Evolutionary conservation across 2,329 filamentous ascomycete species (phyloP), one percentile per base, ranked within the genome.

Genomic region (Ceratocystis alfenasii): DNA sequence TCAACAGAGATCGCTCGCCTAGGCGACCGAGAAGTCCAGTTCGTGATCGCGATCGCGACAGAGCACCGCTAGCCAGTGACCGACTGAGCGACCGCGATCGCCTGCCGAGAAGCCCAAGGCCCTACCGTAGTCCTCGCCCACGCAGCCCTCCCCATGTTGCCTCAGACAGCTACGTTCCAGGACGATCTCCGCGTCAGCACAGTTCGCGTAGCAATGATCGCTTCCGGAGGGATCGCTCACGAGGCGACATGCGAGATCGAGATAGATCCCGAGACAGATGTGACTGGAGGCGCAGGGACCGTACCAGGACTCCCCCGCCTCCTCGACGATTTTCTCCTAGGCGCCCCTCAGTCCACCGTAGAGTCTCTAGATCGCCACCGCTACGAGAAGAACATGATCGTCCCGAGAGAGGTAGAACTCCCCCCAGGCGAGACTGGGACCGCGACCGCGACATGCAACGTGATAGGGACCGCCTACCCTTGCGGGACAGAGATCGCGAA

Each of bases 121-220:
- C 59, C 63, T 61, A 45, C 6, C 69, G 63, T 57, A 61, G 36
- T 36, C 74, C 74, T 46, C 74, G 74, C 62, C 73, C 74, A 22
- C 72, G 75, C 55, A 75, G 75, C 66, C 75, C 74, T 0, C 72
- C 75, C 20, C 72, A 75, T 28, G 68, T 74, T 20, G 74, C 73
- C 22, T 78, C 77, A 25, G 78, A 79, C 70, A 79, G 77, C 69
- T 79, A 79, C 69, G 76, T 79, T 6, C 77, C 78, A n/a, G 75
- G 75, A 46, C 72, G 77, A 68, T 79, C 78, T 64, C 74, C 72
- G 36, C 74, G 78, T 6, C 75, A 77, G 53, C 73, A 77, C 48
- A 30, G 22, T 4, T 79, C 77, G 48, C 73, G 77, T 64, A 78
- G 76, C 69, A 72, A 71, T 28, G 77, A 78, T 65, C 73, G 76